A percentile compares a stretch with the other conserved stretches of the same genome.
phyloP scores from a whole-genome alignment of 176 grass and related monocot genomes.

The Coix lacrymajobi region DNA sequence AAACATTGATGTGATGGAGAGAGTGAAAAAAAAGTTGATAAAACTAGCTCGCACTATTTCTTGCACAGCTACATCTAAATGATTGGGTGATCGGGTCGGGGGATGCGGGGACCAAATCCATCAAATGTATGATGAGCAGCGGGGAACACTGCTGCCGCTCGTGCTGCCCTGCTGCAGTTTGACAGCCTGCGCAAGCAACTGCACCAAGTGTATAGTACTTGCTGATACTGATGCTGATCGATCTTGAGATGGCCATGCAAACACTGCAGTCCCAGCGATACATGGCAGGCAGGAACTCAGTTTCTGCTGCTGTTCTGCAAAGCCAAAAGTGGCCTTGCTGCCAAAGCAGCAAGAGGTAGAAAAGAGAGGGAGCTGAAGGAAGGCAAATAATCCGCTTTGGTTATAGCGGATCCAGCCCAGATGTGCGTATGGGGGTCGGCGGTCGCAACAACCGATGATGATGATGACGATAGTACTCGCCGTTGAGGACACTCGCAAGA shows the following conservation, averaged over 20 bases:
- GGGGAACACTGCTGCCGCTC: slow-evolving; percentile 20
- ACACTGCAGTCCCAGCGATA: background rate
- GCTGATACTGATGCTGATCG: slow-evolving; percentile 14
- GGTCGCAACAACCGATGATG: background rate
- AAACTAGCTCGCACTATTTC: background rate
- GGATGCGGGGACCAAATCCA: slow-evolving; percentile 16
- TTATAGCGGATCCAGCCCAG: slow-evolving; percentile 17
- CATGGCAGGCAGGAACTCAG: background rate
- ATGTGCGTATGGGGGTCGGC: background rate
- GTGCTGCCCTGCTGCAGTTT: background rate
- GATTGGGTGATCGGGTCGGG: background rate
- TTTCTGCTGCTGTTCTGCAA: too few species aligned
- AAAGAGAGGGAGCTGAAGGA: background rate
- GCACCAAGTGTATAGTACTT: slow-evolving; percentile 20
- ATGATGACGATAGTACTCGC: slow-evolving; percentile 18
- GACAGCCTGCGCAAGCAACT: slow-evolving; percentile 6
- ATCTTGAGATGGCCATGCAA: slow-evolving; percentile 9
- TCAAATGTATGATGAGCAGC: background rate
- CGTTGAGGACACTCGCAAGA: background rate
- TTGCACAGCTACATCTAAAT: background rate
- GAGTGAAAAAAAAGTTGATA: too few species aligned
- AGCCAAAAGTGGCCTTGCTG: background rate
- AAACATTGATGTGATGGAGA: too few species aligned
- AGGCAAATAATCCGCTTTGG: slow-evolving; percentile 27
- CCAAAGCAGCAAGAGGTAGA: background rate